These are phyloP conservation scores for Pholiota molesta DNA, from an alignment of 768 basidiomycete genomes.

Conservation along the genomic window DNA sequence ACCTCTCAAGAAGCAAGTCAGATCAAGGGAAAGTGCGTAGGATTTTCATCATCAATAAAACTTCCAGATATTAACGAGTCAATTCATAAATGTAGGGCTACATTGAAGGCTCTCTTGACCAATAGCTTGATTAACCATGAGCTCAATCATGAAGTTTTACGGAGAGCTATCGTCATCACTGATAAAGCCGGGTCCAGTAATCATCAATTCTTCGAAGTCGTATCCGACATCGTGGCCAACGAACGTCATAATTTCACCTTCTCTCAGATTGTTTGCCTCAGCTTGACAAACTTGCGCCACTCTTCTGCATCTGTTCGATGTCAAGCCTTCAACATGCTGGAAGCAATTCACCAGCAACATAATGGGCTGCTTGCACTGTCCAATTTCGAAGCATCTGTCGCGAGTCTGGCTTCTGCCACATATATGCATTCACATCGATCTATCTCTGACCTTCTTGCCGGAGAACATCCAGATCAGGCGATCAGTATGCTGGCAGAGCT, in stretches of 20 bases:
- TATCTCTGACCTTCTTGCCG: slow-evolving; percentile 78
- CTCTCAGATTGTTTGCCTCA: slow-evolving; percentile 74
- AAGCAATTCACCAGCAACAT: slow-evolving; percentile 68
- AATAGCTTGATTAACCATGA: slow-evolving; percentile 55
- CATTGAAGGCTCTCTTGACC: slow-evolving; percentile 68
- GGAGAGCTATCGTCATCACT: slow-evolving; percentile 66
- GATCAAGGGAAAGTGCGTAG: slow-evolving; percentile 65
- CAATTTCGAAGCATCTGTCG: slow-evolving; percentile 72
- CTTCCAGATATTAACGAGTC: slow-evolving; percentile 7
- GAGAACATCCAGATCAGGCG: slow-evolving; percentile 70
- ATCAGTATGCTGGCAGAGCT: slow-evolving; percentile 70
- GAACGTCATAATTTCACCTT: slow-evolving; percentile 67
- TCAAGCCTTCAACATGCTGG: slow-evolving; percentile 79
- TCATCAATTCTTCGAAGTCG: slow-evolving; percentile 75
- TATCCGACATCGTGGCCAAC: slow-evolving; percentile 69
- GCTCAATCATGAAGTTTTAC: slow-evolving; percentile 66
- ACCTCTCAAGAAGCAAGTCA: slow-evolving; percentile 55
- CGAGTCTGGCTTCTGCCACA: slow-evolving; percentile 72
- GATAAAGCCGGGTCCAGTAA: slow-evolving; percentile 58
- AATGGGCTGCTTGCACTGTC: slow-evolving; percentile 71
- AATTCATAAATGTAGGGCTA: slow-evolving; percentile 56
- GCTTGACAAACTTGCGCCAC: slow-evolving; percentile 85
- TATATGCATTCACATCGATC: slow-evolving; percentile 82
- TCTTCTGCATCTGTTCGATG: slow-evolving; percentile 62
- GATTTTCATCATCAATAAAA: not conserved